Evolutionary conservation across 1,284 basidiomycete genomes (phyloP), one percentile per base, ranked within the genome.

Genomic region (Megacollybia platyphylla): DNA sequence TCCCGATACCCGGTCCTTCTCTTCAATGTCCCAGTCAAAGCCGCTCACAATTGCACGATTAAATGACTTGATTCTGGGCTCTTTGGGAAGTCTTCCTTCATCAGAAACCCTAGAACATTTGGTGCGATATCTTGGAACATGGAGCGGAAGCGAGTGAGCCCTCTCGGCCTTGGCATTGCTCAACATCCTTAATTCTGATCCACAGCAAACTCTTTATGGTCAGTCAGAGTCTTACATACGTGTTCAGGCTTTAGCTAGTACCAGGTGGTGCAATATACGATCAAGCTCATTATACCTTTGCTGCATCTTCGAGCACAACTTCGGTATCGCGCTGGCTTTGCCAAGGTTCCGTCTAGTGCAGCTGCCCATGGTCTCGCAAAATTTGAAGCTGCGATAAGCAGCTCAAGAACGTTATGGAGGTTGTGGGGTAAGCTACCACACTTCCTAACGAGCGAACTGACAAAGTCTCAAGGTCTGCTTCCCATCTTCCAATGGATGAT

Each of bases 131-230:
- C 63, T 87, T 39, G 76, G 79, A 45, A 84, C 83, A 52, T 87
- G 82, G 81, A 79, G 76, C 55, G 84, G 84, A 28, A 85, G 75
- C 72, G 85, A 88, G 85, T 86, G 63, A 64, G 61, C 76, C 73
- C 54, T 45, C 26, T 37, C 42, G 39, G 17, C 38, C 32, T 31
- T 5, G 24, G 36, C 13, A 43, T 10, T 38, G 30, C 8, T 30
- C 10, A 32, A 10, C 40, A 44, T 40, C 28, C 41, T 42, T 46
- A 32, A 35, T 36, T 18, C 7, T 44, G 42, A 20, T 13, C 36
- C 53, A 13, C 52, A 87, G 84, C 61, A 87, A 87, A 58, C 55
- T 86, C 26, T 84, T 87, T 56, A 75, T 77, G 73, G 84, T 85
- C 39, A 46, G 63, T 54, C 9, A 3, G 31, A 9, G 39, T 24